Base-by-base conservation (phyloP, 345 rosid species). In the Trapa bicornis region DNA sequence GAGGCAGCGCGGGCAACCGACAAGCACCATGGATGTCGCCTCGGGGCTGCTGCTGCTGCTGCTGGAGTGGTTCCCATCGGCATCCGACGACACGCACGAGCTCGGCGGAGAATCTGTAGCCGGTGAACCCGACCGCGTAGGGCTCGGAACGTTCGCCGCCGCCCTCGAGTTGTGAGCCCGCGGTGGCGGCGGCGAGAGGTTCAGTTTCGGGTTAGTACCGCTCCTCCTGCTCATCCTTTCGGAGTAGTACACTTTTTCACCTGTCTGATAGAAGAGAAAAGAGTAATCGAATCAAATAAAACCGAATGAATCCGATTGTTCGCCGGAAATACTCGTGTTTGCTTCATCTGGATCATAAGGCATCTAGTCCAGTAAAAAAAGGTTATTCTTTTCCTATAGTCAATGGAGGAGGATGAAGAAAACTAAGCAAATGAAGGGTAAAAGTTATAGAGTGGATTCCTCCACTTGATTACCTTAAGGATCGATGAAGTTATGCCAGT, bases 71-170 rank as follows among this genome's bases (percentile, higher is more conserved):
- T 4, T 41, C 43, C 43, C 43, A 8, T 41, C 7, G 75, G 71
- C 32, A 86, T 94, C 97, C 0, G 91, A 86, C 4, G 99, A 94
- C 67, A 94, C 83, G 13, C 97, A 94, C 2, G 99, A 91, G 85
- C 86, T 94, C n/a, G 86, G 93, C 0, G 95, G 97, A 35, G 98
- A 89, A 53, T 65, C 43, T 5, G 63, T 8, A 11, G 79, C 84
- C 1, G 98, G 96, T 12, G 96, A 91, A 12, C 80, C 80, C 0
- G 96, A 79, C 0, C 84, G 86, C 1, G 96, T 84, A 56, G 83
- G 79, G 73, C 66, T 82, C 0, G 96, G 96, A 2, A 22, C 29
- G 29, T 92, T 87, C 64, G 92, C 85, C 54, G 81, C 88, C 73
- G 66, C 80, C 66, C 75, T 68, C 15, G 62, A 84, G 12, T 75